Percentiles rank a stretch among this genome's conserved stretches.
phyloP scores from a whole-genome alignment of 2,329 filamentous ascomycete genomes.

The Fusarium sarcochroum region DNA sequence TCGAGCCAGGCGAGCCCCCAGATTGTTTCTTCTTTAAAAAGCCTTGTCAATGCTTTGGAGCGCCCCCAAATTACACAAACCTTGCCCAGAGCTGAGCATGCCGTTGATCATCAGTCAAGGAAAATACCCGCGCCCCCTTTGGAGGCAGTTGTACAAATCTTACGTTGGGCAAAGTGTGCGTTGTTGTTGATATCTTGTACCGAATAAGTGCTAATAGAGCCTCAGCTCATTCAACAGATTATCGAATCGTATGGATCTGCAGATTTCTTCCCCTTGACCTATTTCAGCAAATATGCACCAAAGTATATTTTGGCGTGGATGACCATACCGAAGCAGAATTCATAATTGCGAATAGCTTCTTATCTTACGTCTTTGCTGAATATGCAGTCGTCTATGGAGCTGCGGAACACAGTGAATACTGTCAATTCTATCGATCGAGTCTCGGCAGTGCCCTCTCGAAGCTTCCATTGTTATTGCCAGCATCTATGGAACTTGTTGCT shows the following conservation, averaged over 20 bases:
- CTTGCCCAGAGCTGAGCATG: too few species aligned
- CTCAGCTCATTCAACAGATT: conserved; percentile 46
- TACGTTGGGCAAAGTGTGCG: conserved; percentile 54
- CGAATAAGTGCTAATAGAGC: not conserved
- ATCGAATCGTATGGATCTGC: conserved; percentile 51
- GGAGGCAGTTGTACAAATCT: conserved; percentile 46
- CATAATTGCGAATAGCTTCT: conserved; percentile 54
- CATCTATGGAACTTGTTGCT: conserved; percentile 53
- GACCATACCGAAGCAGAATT: conserved; percentile 52
- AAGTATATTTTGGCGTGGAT: conserved; percentile 55
- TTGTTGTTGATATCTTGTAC: fast-evolving
- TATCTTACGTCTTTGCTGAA: conserved; percentile 55
- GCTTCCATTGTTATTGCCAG: conserved; percentile 51
- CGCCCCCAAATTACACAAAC: not conserved
- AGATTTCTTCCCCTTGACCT: conserved; percentile 51
- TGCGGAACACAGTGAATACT: conserved; percentile 43
- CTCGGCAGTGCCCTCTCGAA: conserved; percentile 44
- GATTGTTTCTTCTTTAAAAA: conserved; percentile 22
- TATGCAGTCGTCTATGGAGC: conserved; percentile 47
- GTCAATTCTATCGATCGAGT: conserved; percentile 47
- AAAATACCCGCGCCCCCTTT: conserved; percentile 46
- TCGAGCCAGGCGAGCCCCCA: not conserved
- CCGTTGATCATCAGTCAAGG: not conserved
- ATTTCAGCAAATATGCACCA: conserved; percentile 52
- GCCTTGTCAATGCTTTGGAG: conserved; percentile 19